These are phyloP conservation scores for Pyrrhoderma noxium DNA, from an alignment of 1,284 basidiomycete species.

Conservation along the genomic window DNA sequence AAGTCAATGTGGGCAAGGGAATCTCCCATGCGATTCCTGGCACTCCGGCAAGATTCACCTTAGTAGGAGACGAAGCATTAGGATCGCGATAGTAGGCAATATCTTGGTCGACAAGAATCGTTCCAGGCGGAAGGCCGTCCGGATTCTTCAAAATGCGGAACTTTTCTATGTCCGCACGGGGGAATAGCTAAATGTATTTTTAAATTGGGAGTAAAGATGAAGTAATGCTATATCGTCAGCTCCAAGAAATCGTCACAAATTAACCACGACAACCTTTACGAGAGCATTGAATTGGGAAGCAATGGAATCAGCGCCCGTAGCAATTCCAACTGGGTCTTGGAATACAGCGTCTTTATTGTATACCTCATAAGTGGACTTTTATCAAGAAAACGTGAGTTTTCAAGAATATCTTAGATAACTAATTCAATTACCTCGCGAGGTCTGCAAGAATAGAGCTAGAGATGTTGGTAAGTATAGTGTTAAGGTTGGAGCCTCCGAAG, in stretches of 20 bases:
- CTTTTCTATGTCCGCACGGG: slow-evolving; percentile 36
- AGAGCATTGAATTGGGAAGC: slow-evolving; percentile 42
- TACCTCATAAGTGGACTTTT: slow-evolving; percentile 37
- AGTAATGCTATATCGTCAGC: neutral
- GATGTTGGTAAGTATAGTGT: neutral
- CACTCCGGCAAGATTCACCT: slow-evolving; percentile 25
- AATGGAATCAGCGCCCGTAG: slow-evolving; percentile 36
- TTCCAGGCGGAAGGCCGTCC: slow-evolving; percentile 30
- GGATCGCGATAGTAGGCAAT: slow-evolving; percentile 40
- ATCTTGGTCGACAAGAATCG: slow-evolving; percentile 43
- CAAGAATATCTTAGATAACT: neutral
- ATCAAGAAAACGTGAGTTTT: neutral
- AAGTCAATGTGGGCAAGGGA: too few species aligned
- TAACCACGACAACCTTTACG: slow-evolving; percentile 30
- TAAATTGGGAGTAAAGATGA: neutral
- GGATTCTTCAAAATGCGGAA: slow-evolving; percentile 41
- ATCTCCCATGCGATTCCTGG: too few species aligned
- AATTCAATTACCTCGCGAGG: slow-evolving; percentile 30
- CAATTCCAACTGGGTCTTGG: slow-evolving; percentile 44
- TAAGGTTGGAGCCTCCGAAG: neutral
- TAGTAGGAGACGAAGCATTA: slow-evolving; percentile 33
- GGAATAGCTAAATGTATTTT: slow-evolving; percentile 31
- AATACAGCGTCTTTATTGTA: slow-evolving; percentile 40
- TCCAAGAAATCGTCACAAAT: neutral
- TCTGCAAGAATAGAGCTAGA: slow-evolving; percentile 39